Evolutionary conservation across 768 basidiomycete genomes (phyloP).

Genomic region (Flagelloscypha sp.): DNA sequence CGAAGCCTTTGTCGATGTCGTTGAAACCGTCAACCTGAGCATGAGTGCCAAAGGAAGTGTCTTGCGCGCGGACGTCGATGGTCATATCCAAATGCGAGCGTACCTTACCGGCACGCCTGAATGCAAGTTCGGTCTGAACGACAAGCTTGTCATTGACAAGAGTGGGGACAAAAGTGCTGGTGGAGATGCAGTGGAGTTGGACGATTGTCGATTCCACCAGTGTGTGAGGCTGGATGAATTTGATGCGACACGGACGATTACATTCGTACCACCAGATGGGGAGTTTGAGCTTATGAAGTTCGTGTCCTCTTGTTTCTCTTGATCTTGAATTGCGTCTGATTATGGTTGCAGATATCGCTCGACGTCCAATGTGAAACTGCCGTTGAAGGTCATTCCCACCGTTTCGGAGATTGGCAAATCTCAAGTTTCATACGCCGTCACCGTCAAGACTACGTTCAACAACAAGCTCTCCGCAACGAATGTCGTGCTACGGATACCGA

Average conservation of each 20-base stretch:
- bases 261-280: conserved; percentile 96
- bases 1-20: conserved; percentile 99
- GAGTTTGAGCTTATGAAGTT: conserved; percentile 98
- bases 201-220: conserved; percentile 98
- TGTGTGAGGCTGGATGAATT: conserved; percentile 95
- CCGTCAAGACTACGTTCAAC: conserved; percentile 83
- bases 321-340: conserved; percentile 3
- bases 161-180: conserved; percentile 45
- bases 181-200: conserved; percentile 84
- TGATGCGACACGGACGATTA: conserved; percentile 88
- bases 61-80: conserved; percentile 94
- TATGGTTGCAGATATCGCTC: conserved; percentile 72
- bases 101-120: conserved; percentile 96
- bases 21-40: conserved; percentile 91
- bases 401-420: conserved; percentile 90
- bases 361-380: conserved; percentile 93
- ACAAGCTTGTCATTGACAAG: conserved; percentile 96
- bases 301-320: conserved; percentile 16
- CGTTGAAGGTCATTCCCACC: conserved; percentile 81
- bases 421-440: conserved; percentile 84
- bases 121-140: conserved; percentile 98
- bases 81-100: conserved; percentile 96
- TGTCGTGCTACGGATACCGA: conserved; percentile 89
- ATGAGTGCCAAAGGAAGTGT: conserved; percentile 96
- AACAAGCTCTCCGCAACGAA: conserved; percentile 90